Evolutionary conservation across 352 stramenopile genomes (phyloP), one percentile per base, ranked within the genome.

Genomic region (Phytophthora vignae): DNA sequence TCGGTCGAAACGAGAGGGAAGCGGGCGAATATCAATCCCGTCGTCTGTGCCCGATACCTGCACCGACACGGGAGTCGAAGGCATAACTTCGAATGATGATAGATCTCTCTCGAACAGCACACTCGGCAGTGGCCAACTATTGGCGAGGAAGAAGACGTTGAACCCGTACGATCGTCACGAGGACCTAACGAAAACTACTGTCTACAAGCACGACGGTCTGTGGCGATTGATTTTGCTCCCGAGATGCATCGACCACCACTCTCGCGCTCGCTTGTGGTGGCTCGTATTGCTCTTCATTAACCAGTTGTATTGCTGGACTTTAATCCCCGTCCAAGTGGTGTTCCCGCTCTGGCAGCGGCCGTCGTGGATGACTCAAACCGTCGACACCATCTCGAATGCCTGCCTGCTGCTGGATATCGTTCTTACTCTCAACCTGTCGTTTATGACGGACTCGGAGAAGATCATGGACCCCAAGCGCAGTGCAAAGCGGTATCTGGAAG

Each of bases 401-500:
- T 40, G 73, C 1, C 50, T 90, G 6, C 66, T 71, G 4, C 56
- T 72, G 4, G 82, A 91, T 27, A 69, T 90, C 7, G 71, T 86
- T n/a, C n/a, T 88, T 3, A 91, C 86, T 54, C 73, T 88, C 25
- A 87, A 83, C 14, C 60, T 90, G 0, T 85, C 81, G 14, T 91
- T 83, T 55, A 74, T 73, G 2, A 33, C 58, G 3, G 69, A 90
- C 48, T 73, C 82, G 0, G 84, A 90, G 56, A 91, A 83, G 50
- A 91, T 91, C 19, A 62, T 78, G 22, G 74, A 90, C 15, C 74
- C 83, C 0, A 61, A 52, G 9, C 60, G 71, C 59, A 88, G 78
- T 55, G 76, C 79, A 1, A 17, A 44, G 3, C 64, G 67, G 12
- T 91, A 91, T 60, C 12, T 90, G 1, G 15, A 69, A 7, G 60